Conservation (phyloP, 2,329 filamentous ascomycete species). For the Fusarium tjaetaba region DNA sequence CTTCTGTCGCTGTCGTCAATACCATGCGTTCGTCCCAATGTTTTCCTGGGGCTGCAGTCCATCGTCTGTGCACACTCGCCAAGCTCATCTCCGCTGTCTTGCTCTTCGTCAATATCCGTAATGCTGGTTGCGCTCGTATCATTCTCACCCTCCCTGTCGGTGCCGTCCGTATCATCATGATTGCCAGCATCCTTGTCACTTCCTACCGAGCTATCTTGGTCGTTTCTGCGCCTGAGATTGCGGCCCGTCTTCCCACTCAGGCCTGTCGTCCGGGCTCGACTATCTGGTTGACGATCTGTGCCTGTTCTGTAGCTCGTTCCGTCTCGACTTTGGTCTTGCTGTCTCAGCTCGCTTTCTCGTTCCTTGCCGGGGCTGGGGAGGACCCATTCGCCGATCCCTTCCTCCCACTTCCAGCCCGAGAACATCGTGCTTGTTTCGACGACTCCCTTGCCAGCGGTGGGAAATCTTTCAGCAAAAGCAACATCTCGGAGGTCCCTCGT, state of each 20-base stretch:
- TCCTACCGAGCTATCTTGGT: slow-evolving; percentile 8
- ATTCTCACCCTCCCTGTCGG: slow-evolving; percentile 7
- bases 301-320: slow-evolving; percentile 8
- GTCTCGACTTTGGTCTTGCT: slow-evolving; percentile 3
- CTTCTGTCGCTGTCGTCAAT: background rate
- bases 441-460: slow-evolving; percentile 12
- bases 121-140: slow-evolving; percentile 28
- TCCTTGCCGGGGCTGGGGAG: slow-evolving; percentile 31
- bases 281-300: slow-evolving; percentile 21
- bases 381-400: slow-evolving; percentile 55
- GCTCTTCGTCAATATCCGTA: slow-evolving; percentile 11
- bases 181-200: slow-evolving; percentile 19
- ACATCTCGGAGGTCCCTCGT: slow-evolving; percentile 64
- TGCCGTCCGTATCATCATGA: slow-evolving; percentile 14
- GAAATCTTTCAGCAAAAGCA: slow-evolving; percentile 61
- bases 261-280: slow-evolving; percentile 12
- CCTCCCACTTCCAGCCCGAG: slow-evolving; percentile 53
- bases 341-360: slow-evolving; percentile 15
- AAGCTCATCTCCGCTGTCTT: slow-evolving; percentile 40
- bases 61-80: slow-evolving; percentile 10
- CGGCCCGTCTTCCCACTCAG: slow-evolving; percentile 12
- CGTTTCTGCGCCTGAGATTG: background rate
- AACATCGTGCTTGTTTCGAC: slow-evolving; percentile 41
- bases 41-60: background rate
- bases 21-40: background rate